Evolutionary conservation across 1,284 basidiomycete genomes (phyloP), one percentile per base, ranked within the genome.

Genomic region (Lignosus rhinocerotis): DNA sequence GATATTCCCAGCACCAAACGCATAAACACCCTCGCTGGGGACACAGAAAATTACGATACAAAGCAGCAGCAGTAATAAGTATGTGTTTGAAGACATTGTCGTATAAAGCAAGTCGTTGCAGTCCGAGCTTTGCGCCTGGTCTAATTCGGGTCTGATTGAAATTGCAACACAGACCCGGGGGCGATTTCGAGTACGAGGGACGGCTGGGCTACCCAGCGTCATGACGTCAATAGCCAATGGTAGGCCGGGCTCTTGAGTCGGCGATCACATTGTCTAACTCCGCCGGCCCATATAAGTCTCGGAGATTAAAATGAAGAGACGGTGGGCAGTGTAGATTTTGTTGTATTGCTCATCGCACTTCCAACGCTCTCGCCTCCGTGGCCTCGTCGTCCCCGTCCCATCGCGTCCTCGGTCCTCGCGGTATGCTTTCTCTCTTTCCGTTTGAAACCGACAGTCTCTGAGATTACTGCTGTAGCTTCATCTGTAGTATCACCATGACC

Each of bases 1-100:
- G 60, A 90, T 90, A 65, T 90, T 90, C 36, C 88, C 88, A 34
- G 88, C 88, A 21, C 88, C 88, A 65, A 90, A 91, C 3, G 88
- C 88, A 66, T 83, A 79, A 16, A 87, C 87, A 49, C 81, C 80
- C 73, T 82, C 79, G 3, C 71, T 68, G 1, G 84, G 77, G 39
- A 88, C 70, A 68, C 83, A 87, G 60, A 88, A 75, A 11, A 80
- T 78, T 53, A 88, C 77, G 54, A 87, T 64, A 55, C 85, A 73
- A 41, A 87, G 70, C 14, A 84, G 66, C 7, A 86, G 66, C 11
- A 86, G 73, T 38, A 81, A 63, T 50, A 78, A 63, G 50, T 67
- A 64, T 6, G 76, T 70, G 58, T 64, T 67, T 43, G 41, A 48
- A 34, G 62, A 56, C 69, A 70, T 70, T 47, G 17, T 62, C 50